phyloP scores from a whole-genome alignment of 352 stramenopile genomes.

The Globisporangium paroecandrum region DNA sequence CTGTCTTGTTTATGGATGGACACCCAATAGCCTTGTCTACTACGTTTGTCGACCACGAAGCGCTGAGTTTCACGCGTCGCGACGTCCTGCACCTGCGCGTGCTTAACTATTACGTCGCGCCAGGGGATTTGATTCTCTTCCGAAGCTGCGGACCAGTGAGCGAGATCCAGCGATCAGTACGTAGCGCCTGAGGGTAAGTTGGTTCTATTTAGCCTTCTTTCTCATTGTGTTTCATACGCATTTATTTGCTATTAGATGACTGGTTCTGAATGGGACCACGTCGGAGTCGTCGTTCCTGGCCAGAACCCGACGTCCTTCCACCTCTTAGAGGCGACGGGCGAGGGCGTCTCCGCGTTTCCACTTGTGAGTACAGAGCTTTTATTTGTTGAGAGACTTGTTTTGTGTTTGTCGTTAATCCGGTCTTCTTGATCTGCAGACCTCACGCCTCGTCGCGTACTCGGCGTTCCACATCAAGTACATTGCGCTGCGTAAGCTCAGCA shows the following conservation, averaged over 20 bases:
- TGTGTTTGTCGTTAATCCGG: neutral
- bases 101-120: conserved; percentile 42
- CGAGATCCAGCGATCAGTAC: conserved; percentile 44
- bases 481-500: conserved; percentile 42
- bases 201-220: neutral
- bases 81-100: conserved; percentile 66
- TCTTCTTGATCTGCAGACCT: conserved; percentile 14
- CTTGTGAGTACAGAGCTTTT: conserved; percentile 27
- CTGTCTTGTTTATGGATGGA: neutral
- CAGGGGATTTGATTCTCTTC: conserved; percentile 61
- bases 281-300: conserved; percentile 44
- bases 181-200: neutral
- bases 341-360: conserved; percentile 50
- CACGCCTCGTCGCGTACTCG: conserved; percentile 35
- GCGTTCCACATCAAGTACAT: conserved; percentile 50
- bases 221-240: neutral
- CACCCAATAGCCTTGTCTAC: conserved; percentile 25
- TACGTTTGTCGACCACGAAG: conserved; percentile 29
- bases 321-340: conserved; percentile 58
- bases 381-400: too few relatives aligned
- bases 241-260: conserved; percentile 31
- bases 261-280: conserved; percentile 64
- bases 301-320: conserved; percentile 22
- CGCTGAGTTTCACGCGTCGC: conserved; percentile 22
- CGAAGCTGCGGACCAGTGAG: conserved; percentile 46